These are phyloP conservation scores for Thelonectria blattea DNA, from an alignment of 2,329 filamentous ascomycete species.

Conservation along the genomic window DNA sequence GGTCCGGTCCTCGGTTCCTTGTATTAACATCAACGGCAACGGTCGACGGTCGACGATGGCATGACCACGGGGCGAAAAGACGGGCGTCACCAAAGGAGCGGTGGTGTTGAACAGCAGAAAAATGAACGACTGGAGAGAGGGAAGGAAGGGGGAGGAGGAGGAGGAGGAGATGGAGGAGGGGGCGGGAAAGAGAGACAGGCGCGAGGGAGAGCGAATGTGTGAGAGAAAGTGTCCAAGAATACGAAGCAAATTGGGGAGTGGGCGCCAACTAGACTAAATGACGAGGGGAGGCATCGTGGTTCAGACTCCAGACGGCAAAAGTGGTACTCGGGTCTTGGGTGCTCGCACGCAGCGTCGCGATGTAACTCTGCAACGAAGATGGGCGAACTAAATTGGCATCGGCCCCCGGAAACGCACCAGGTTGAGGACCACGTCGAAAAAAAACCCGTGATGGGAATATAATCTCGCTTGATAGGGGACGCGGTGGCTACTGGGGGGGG, in stretches of 20 bases:
- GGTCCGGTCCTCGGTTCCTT: conserved; percentile 21
- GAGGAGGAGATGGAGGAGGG: not conserved
- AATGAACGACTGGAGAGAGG: conserved; percentile 13
- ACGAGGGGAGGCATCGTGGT: conserved; percentile 19
- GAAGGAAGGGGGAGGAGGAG: not conserved
- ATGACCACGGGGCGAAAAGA: conserved; percentile 36
- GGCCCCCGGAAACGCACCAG: conserved; percentile 17
- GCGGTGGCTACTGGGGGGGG: conserved; percentile 18
- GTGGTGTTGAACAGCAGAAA: conserved; percentile 13
- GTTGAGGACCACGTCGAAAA: not conserved
- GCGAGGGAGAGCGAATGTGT: conserved; percentile 20
- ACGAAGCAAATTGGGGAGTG: conserved; percentile 23
- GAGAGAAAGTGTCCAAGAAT: not conserved
- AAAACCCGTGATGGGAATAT: conserved; percentile 28
- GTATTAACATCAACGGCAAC: conserved; percentile 23
- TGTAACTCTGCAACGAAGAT: conserved; percentile 13
- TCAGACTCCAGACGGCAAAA: conserved; percentile 19
- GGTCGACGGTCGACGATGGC: conserved; percentile 36
- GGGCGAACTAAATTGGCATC: conserved; percentile 17
- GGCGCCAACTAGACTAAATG: conserved; percentile 35
- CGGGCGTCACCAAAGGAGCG: conserved; percentile 31
- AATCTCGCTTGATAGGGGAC: conserved; percentile 39
- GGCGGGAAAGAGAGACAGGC: conserved; percentile 14
- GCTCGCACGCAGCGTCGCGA: conserved; percentile 8
- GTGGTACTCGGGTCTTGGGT: conserved; percentile 14